A percentile compares a stretch with the other conserved stretches of the same genome.
Evolutionary conservation across 164 flowering plant genomes (phyloP).

Genomic region (Annona squamosa): DNA sequence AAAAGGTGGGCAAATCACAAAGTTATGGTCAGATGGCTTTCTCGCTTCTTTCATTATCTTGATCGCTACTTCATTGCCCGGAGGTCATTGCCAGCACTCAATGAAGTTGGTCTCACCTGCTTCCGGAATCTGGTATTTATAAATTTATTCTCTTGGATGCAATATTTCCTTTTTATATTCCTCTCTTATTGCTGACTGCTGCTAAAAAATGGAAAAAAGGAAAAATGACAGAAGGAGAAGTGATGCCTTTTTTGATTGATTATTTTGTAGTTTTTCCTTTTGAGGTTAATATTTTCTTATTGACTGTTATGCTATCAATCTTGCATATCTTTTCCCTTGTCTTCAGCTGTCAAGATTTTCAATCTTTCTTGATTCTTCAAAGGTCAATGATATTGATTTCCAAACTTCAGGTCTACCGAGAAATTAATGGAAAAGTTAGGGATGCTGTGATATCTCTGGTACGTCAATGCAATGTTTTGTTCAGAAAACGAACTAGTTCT

Average conservation of each 20-base stretch:
- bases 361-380: background rate
- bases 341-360: background rate
- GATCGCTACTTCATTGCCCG: constrained; percentile 88
- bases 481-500: background rate
- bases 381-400: background rate
- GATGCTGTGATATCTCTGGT: constrained; percentile 21
- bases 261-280: background rate
- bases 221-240: too few species aligned
- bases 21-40: constrained; percentile 95
- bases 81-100: constrained; percentile 74
- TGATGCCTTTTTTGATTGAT: too few species aligned
- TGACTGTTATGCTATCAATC: background rate
- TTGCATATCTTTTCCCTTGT: background rate
- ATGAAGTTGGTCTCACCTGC: constrained; percentile 90
- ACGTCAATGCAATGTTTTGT: background rate
- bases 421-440: constrained; percentile 14
- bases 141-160: background rate
- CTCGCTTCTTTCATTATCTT: constrained; percentile 83
- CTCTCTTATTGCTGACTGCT: too few species aligned
- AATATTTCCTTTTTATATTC: background rate
- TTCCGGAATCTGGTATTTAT: constrained; percentile 74
- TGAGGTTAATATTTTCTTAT: background rate
- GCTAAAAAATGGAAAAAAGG: too few species aligned
- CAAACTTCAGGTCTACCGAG: constrained; percentile 9
- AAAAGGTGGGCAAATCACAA: constrained; percentile 93